These are phyloP conservation scores for Onygenales sp. DNA, from an alignment of 2,329 filamentous ascomycete species.

Conservation along the genomic window DNA sequence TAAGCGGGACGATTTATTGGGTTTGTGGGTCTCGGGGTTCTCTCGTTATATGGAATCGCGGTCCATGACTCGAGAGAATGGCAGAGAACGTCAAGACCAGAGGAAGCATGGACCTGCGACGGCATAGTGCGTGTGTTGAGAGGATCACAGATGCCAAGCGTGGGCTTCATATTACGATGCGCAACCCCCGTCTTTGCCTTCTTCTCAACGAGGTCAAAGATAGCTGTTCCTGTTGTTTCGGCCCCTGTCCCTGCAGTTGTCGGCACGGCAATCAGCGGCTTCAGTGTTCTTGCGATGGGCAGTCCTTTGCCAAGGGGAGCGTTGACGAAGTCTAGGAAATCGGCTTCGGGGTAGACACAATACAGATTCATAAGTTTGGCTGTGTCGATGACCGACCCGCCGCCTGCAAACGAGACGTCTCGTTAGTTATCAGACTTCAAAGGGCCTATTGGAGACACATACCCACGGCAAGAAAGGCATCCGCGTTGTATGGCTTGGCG, in stretches of 20 bases:
- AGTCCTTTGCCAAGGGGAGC: conserved; percentile 79
- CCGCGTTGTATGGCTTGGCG: conserved; percentile 67
- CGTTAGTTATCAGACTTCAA: conserved; percentile 6
- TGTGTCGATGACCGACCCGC: conserved; percentile 94
- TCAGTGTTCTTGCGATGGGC: conserved; percentile 61
- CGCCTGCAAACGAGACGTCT: conserved; percentile 27
- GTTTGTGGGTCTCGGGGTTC: conserved; percentile 73
- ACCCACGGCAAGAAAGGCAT: conserved; percentile 88
- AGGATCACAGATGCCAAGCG: conserved; percentile 74
- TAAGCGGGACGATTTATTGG: conserved; percentile 88
- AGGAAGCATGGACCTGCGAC: conserved; percentile 80
- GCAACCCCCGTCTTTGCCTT: conserved; percentile 93
- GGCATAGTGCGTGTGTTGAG: conserved; percentile 96
- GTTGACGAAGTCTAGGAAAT: conserved; percentile 96
- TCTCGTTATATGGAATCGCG: conserved; percentile 86
- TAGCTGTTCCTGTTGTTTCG: conserved; percentile 94
- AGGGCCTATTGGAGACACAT: conserved; percentile 8
- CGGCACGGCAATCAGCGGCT: conserved; percentile 71
- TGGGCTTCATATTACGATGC: conserved; percentile 90
- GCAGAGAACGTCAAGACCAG: conserved; percentile 88
- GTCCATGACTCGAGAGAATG: conserved; percentile 96
- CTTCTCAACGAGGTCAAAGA: conserved; percentile 87
- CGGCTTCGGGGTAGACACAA: conserved; percentile 77
- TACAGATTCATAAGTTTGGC: conserved; percentile 99
- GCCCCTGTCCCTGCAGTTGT: conserved; percentile 82